Conservation (phyloP, 1,284 basidiomycete genomes). For the Microbotryomycetes sp. region DNA sequence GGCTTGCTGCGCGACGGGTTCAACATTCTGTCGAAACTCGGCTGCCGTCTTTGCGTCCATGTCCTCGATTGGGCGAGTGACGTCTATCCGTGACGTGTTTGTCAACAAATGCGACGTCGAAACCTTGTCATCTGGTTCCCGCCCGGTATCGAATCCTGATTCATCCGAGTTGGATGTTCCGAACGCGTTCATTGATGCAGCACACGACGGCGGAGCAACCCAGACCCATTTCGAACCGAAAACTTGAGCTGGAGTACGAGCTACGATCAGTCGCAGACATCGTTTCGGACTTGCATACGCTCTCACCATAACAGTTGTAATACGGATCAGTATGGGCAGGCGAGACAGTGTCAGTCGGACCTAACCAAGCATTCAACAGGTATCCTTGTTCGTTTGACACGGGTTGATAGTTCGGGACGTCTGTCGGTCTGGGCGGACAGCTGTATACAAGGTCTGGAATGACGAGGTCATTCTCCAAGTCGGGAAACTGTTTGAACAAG, state of each 20-base stretch:
- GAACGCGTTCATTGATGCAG: slow-evolving; percentile 53
- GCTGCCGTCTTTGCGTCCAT: neutral
- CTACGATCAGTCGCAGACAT: neutral
- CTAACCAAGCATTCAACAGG: slow-evolving; percentile 81
- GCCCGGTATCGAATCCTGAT: slow-evolving; percentile 53
- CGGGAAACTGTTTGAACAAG: slow-evolving; percentile 76
- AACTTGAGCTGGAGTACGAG: slow-evolving; percentile 62
- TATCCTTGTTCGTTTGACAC: slow-evolving; percentile 62
- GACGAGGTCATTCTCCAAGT: slow-evolving; percentile 61
- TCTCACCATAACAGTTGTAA: slow-evolving; percentile 77
- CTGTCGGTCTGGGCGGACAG: slow-evolving; percentile 47
- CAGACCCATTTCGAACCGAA: slow-evolving; percentile 85
- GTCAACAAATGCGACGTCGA: slow-evolving; percentile 37
- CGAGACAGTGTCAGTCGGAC: slow-evolving; percentile 64
- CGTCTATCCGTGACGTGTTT: slow-evolving; percentile 44
- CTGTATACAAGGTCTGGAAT: slow-evolving; percentile 84
- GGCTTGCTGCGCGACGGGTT: slow-evolving; percentile 57
- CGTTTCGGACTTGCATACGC: slow-evolving; percentile 7
- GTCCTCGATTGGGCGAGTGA: slow-evolving; percentile 14
- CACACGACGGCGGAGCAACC: slow-evolving; percentile 66
- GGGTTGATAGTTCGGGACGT: slow-evolving; percentile 53
- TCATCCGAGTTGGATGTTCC: slow-evolving; percentile 1
- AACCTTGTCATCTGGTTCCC: neutral
- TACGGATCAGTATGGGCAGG: slow-evolving; percentile 96
- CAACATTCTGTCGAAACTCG: slow-evolving; percentile 54